Conservation (phyloP, 495 filamentous ascomycete species). For the Aspergillus indologenus region DNA sequence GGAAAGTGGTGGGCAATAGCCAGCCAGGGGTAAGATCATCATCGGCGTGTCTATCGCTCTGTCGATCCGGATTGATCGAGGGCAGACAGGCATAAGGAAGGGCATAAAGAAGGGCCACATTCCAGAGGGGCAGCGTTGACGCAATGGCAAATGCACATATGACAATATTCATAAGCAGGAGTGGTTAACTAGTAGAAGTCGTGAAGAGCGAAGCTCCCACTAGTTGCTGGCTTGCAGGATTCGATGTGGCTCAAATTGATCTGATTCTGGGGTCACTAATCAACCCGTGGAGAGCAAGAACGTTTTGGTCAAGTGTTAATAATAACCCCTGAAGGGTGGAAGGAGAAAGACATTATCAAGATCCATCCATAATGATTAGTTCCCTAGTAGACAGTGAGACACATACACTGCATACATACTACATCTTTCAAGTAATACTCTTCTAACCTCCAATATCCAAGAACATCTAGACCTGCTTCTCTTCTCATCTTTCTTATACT, state of each 20-base stretch:
- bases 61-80: constrained; percentile 1
- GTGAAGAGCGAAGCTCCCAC: neutral
- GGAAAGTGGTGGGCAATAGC: neutral
- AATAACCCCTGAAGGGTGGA: neutral
- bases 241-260: neutral
- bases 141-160: neutral
- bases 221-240: neutral
- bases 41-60: neutral
- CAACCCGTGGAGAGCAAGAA: neutral
- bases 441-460: no score
- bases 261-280: neutral
- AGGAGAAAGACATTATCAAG: neutral
- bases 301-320: neutral
- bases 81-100: neutral
- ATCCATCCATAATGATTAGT: no score
- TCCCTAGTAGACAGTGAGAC: no score
- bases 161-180: no score
- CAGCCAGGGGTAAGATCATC: constrained; percentile 1
- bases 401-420: no score
- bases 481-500: no score
- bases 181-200: no score
- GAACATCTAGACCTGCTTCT: no score
- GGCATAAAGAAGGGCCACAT: neutral
- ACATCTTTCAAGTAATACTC: no score
- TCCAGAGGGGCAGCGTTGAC: neutral